Base-by-base conservation (phyloP, 768 basidiomycete species). In the Russula sp. region DNA sequence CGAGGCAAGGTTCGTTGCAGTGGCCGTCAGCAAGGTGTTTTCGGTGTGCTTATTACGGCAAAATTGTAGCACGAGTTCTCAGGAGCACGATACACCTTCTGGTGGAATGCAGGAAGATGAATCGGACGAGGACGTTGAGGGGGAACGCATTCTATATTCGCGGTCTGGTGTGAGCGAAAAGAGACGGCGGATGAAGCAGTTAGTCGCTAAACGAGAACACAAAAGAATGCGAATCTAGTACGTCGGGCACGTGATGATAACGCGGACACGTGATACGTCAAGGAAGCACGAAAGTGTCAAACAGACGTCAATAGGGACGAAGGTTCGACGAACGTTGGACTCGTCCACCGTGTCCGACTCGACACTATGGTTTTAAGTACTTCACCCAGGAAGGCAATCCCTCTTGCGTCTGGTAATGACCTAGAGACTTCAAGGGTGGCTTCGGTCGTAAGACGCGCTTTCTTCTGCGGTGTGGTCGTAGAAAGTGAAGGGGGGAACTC, bases 401-500 rank as follows among this genome's bases (percentile, higher is more conserved):
- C 90, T 44, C 79, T 92, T 36, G 81, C 88, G n/a, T 81, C 77
- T 70, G 89, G 87, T 50, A 85, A 89, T 65, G 86, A 85, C 69
- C 71, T 78, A 30, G 78, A 80, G 51, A 77, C 73, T 38, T 75
- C 81, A 48, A 74, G 75, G 20, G 72, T 70, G 11, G 71, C 76
- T 36, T 74, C 76, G 57, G 69, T 84, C 67, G 94, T 89, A 7
- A 87, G 82, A 73, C 88, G 94, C 72, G 90, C 88, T 28, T 96
- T 95, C 75, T 89, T 89, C 72, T 92, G 90, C 72, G 91, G 90
- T 50, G 90, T 96, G 22, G 90, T 96, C 16, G 87, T 96, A 34
- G 93, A 97, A 76, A 86, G 85, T 57, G 88, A 88, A 67, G 81
- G 83, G 67, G 89, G 88, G 7, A 82, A 79, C 69, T 80, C 84